Percentiles rank a stretch among this genome's conserved stretches.
Conservation (phyloP, 2,329 filamentous ascomycete genomes). For the Ceratocystis destructans region DNA sequence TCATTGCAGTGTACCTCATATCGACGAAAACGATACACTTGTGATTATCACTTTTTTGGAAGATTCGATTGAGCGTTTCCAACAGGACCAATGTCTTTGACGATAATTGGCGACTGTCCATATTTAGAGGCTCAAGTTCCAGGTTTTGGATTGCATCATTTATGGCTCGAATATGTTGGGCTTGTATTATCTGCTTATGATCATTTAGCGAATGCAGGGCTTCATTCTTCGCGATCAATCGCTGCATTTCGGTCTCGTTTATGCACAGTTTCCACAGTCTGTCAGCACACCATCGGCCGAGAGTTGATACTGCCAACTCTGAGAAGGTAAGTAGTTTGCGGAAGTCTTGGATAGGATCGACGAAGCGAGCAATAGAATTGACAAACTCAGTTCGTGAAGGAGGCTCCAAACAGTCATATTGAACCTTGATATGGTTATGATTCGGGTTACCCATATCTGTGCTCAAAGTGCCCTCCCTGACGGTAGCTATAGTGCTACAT, state of each 20-base stretch:
- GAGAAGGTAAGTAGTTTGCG: slow-evolving; percentile 46
- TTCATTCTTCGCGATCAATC: slow-evolving; percentile 42
- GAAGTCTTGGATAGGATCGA: slow-evolving; percentile 35
- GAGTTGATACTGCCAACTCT: slow-evolving; percentile 43
- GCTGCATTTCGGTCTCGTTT: slow-evolving; percentile 45
- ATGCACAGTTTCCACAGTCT: slow-evolving; percentile 62
- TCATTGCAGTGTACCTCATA: slow-evolving; percentile 59
- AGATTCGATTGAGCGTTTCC: slow-evolving; percentile 47
- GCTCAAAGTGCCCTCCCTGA: slow-evolving; percentile 29
- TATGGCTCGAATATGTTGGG: neutral
- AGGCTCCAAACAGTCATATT: slow-evolving; percentile 33
- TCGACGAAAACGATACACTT: slow-evolving; percentile 84
- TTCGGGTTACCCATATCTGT: slow-evolving; percentile 22
- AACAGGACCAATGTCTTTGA: slow-evolving; percentile 57
- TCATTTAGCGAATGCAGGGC: neutral
- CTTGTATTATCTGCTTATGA: neutral
- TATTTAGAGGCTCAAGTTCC: neutral
- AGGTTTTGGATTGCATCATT: neutral
- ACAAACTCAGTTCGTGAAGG: slow-evolving; percentile 53
- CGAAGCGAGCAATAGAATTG: slow-evolving; percentile 35
- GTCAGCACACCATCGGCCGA: slow-evolving; percentile 79
- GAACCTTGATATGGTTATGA: slow-evolving; percentile 38
- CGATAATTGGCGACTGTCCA: slow-evolving; percentile 38
- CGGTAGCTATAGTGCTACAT: slow-evolving; percentile 71
- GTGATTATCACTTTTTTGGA: slow-evolving; percentile 40